These are phyloP conservation scores for Cetraspora pellucida DNA, from an alignment of 192 early-diverging fungal species.

Conservation along the genomic window DNA sequence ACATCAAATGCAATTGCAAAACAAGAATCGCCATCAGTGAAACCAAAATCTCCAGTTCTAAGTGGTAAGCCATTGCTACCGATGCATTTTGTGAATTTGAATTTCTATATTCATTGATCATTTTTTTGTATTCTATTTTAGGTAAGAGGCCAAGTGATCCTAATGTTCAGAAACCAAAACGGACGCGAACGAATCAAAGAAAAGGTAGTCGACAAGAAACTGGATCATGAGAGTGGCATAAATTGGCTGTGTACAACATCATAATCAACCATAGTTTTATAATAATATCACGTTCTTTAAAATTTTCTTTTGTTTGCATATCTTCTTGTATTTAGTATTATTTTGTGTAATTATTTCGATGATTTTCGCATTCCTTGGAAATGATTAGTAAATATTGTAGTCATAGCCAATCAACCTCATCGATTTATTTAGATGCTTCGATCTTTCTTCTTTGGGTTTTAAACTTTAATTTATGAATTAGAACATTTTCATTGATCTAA, in stretches of 20 bases:
- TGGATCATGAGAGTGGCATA: neutral
- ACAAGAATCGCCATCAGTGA: neutral
- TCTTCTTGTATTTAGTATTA: too few species aligned
- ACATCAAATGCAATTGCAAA: neutral
- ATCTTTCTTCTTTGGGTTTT: neutral
- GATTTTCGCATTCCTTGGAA: too few species aligned
- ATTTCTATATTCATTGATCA: neutral
- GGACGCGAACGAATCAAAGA: neutral
- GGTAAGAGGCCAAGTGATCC: neutral
- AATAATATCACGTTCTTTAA: too few species aligned
- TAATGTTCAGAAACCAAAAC: neutral
- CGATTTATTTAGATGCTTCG: too few species aligned
- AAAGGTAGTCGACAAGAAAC: slow-evolving; percentile 2
- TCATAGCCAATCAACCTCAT: too few species aligned
- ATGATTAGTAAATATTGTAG: too few species aligned
- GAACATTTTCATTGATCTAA: too few species aligned
- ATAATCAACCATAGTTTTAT: too few species aligned
- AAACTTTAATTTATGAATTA: too few species aligned
- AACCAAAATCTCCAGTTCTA: neutral
- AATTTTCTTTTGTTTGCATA: too few species aligned
- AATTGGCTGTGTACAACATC: too few species aligned
- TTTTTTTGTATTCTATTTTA: neutral
- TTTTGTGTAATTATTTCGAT: too few species aligned
- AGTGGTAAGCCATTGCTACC: neutral
- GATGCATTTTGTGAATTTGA: neutral